A percentile compares a stretch with the other conserved stretches of the same genome.
Evolutionary conservation across 805 yeast genomes (phyloP).

Genomic region (Brettanomyces bruxellensis): DNA sequence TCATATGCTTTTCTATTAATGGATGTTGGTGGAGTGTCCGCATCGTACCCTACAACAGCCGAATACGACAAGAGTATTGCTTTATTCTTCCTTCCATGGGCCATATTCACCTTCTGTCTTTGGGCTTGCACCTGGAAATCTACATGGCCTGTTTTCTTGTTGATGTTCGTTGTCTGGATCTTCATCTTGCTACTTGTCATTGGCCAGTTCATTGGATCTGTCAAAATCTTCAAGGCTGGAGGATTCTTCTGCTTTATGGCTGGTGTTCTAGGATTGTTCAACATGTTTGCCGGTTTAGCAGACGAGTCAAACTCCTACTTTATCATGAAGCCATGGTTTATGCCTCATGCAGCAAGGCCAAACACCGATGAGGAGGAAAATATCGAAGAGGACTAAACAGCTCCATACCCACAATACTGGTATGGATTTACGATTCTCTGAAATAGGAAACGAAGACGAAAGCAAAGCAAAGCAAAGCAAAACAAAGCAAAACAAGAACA

Average conservation of each 20-base stretch:
- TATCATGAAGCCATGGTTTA: slow-evolving; percentile 36
- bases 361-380: not conserved
- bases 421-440: too few relatives aligned
- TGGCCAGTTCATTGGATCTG: slow-evolving; percentile 30
- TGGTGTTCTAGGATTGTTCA: slow-evolving; percentile 37
- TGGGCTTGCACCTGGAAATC: slow-evolving; percentile 41
- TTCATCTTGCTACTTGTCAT: slow-evolving; percentile 38
- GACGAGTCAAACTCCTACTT: slow-evolving; percentile 51
- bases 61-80: slow-evolving; percentile 38
- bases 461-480: too few relatives aligned
- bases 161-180: slow-evolving; percentile 35
- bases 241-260: slow-evolving; percentile 38
- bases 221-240: slow-evolving; percentile 31
- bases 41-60: slow-evolving; percentile 28
- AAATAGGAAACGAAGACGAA: too few relatives aligned
- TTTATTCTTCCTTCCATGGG: slow-evolving; percentile 42
- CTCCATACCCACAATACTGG: too few relatives aligned
- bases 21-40: slow-evolving; percentile 33
- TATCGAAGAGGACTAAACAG: too few relatives aligned
- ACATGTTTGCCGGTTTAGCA: slow-evolving; percentile 37
- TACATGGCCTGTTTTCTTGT: slow-evolving; percentile 30
- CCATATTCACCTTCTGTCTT: slow-evolving; percentile 37
- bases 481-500: too few relatives aligned
- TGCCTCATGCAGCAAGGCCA: slow-evolving; percentile 32
- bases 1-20: slow-evolving; percentile 38